Percentiles rank a stretch among this genome's conserved stretches.
phyloP scores from a whole-genome alignment of 805 yeast species.

The Tetrapisispora iriomotensis region DNA sequence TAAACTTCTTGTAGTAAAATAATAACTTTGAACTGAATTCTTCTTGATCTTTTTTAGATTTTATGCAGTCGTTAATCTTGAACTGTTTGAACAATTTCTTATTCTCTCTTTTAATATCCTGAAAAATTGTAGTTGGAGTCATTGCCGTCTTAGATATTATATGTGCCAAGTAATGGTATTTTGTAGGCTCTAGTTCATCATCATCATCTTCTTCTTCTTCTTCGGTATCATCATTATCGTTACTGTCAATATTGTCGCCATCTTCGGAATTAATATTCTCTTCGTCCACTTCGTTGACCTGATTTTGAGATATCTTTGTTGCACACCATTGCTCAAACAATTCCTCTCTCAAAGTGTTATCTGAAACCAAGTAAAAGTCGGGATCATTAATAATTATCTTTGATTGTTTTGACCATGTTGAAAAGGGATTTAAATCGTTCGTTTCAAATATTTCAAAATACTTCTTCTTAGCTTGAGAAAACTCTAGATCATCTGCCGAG shows the following conservation, averaged over 20 bases:
- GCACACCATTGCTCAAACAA: conserved; percentile 41
- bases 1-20: conserved; percentile 21
- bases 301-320: neutral
- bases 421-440: conserved; percentile 33
- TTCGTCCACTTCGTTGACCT: conserved; percentile 8
- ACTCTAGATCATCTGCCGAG: conserved; percentile 11
- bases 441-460: conserved; percentile 32
- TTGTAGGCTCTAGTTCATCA: conserved; percentile 19
- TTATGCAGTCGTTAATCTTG: conserved; percentile 15
- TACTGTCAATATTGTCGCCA: conserved; percentile 8
- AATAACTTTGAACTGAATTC: conserved; percentile 18
- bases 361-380: conserved; percentile 29
- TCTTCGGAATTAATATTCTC: neutral
- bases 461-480: conserved; percentile 1
- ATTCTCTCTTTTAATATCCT: conserved; percentile 20
- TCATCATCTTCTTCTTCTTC: conserved; percentile 9
- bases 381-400: conserved; percentile 35
- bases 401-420: conserved; percentile 41
- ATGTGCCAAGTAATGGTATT: conserved; percentile 27
- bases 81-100: conserved; percentile 17
- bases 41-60: conserved; percentile 17
- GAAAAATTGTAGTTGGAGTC: conserved; percentile 14
- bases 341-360: conserved; percentile 29
- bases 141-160: conserved; percentile 20
- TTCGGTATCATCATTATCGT: neutral